A percentile compares a stretch with the other conserved stretches of the same genome.
phyloP scores from a whole-genome alignment of 2,329 filamentous ascomycete species.

The Tolypocladium nubicola region DNA sequence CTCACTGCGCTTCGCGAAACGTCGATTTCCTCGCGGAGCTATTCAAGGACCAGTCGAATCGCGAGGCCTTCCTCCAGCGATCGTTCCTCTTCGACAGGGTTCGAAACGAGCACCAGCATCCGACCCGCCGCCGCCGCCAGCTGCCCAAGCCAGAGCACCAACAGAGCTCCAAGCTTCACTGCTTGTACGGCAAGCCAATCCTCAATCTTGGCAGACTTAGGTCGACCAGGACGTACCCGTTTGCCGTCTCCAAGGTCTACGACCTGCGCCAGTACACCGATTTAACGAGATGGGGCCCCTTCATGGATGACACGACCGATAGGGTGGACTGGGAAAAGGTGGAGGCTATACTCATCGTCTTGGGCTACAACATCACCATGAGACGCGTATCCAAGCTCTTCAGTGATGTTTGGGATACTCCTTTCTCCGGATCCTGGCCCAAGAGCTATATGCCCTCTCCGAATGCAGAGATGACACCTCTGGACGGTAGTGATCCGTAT shows the following conservation, averaged over 20 bases:
- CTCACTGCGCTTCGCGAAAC: conserved; percentile 36
- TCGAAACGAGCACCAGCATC: conserved; percentile 22
- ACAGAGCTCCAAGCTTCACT: conserved; percentile 60
- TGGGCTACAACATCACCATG: conserved; percentile 52
- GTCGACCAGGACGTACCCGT: conserved; percentile 38
- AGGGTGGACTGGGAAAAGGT: conserved; percentile 71
- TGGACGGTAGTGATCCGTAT: conserved; percentile 56
- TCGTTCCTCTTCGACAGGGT: conserved; percentile 54
- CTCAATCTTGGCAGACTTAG: conserved; percentile 25
- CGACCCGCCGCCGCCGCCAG: conserved; percentile 2
- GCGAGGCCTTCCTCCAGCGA: conserved; percentile 49
- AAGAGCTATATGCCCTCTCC: conserved; percentile 32
- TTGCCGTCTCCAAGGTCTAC: conserved; percentile 60
- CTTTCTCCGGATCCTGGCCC: conserved; percentile 46
- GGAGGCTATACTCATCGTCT: conserved; percentile 60
- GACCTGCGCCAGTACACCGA: conserved; percentile 59
- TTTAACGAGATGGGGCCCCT: conserved; percentile 59
- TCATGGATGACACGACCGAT: conserved; percentile 49
- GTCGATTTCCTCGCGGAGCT: conserved; percentile 30
- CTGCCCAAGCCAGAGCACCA: conserved; percentile 33
- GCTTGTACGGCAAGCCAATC: conserved; percentile 54
- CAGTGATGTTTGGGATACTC: conserved; percentile 39
- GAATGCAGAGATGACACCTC: conserved; percentile 22
- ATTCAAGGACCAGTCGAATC: conserved; percentile 37
- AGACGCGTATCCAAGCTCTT: conserved; percentile 35